These are phyloP conservation scores for Mucor velutinosus DNA, from an alignment of 371 early-diverging fungal species.

Conservation along the genomic window DNA sequence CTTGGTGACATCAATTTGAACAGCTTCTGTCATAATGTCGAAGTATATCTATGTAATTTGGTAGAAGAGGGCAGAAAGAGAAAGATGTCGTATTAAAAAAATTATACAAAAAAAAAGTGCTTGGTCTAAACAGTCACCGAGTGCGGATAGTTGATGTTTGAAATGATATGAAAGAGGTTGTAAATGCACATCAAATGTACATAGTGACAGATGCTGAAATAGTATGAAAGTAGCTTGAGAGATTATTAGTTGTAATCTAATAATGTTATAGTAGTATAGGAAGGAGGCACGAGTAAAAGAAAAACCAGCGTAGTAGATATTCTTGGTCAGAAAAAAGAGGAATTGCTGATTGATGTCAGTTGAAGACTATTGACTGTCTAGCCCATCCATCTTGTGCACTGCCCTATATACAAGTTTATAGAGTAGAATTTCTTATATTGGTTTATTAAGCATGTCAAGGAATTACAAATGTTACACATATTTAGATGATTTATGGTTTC, in stretches of 20 bases:
- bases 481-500: neutral
- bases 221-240: too few relatives aligned
- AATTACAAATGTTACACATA: conserved; percentile 8
- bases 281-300: too few relatives aligned
- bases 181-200: too few relatives aligned
- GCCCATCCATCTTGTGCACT: too few relatives aligned
- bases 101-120: neutral
- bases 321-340: too few relatives aligned
- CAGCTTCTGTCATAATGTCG: conserved; percentile 23
- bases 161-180: too few relatives aligned
- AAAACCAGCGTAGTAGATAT: too few relatives aligned
- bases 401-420: neutral
- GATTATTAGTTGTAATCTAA: too few relatives aligned
- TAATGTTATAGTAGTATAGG: too few relatives aligned
- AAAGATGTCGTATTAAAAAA: neutral
- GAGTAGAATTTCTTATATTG: neutral
- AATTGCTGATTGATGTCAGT: too few relatives aligned
- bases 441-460: neutral
- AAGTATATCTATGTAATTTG: neutral
- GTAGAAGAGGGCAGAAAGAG: neutral
- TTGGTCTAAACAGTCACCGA: conserved; percentile 9
- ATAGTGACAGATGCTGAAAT: too few relatives aligned
- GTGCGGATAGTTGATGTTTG: neutral
- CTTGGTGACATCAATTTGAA: conserved; percentile 49
- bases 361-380: too few relatives aligned